Evolutionary conservation across 257 asterid species (phyloP).

Genomic region (Primulina eburnea): DNA sequence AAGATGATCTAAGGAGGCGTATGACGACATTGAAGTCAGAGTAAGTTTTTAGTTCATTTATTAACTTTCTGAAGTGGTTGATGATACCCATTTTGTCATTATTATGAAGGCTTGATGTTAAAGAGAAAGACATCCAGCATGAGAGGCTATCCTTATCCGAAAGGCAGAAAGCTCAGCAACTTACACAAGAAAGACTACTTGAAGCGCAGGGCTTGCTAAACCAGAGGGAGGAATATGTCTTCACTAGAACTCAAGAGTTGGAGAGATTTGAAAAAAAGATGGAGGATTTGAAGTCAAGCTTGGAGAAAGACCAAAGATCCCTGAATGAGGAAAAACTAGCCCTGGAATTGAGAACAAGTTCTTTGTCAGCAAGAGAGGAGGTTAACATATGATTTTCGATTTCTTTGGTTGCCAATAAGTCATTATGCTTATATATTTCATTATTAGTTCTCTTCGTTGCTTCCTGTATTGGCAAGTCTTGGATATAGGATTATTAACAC

Average conservation of each 20-base stretch:
- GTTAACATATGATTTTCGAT: conserved; percentile 31
- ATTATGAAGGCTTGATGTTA: conserved; percentile 65
- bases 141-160: conserved; percentile 74
- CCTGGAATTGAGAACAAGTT: conserved; percentile 50
- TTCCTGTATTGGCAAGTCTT: conserved; percentile 1
- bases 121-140: conserved; percentile 72
- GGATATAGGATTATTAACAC: conserved; percentile 17
- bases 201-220: conserved; percentile 80
- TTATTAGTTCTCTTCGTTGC: background rate
- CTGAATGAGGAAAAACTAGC: conserved; percentile 49
- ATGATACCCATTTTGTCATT: conserved; percentile 18
- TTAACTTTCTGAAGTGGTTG: conserved; percentile 10
- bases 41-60: conserved; percentile 48
- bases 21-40: conserved; percentile 64
- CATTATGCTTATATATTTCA: conserved; percentile 22
- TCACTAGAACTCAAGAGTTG: conserved; percentile 62
- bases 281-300: conserved; percentile 43
- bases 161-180: conserved; percentile 75
- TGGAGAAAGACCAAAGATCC: conserved; percentile 54
- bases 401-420: conserved; percentile 15
- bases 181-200: conserved; percentile 67
- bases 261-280: conserved; percentile 62
- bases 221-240: conserved; percentile 77
- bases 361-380: conserved; percentile 81
- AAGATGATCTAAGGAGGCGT: conserved; percentile 87